Conservation (phyloP, 345 rosid genomes). For the Moringa oleifera region DNA sequence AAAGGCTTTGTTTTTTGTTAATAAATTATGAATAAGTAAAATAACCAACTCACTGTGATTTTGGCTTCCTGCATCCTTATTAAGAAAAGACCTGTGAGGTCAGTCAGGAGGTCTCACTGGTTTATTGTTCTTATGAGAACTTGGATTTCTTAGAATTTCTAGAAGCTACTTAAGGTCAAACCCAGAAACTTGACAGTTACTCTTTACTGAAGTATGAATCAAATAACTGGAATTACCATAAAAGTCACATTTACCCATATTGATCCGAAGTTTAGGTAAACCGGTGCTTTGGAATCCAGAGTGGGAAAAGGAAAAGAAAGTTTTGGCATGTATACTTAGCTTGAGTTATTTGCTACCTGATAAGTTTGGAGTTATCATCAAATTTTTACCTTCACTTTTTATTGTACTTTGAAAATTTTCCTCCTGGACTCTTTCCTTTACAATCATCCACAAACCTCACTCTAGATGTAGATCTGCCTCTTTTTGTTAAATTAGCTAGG, state of each 20-base stretch:
- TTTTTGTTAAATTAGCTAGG: background rate
- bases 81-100: background rate
- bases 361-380: background rate
- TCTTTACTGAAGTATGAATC: background rate
- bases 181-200: background rate
- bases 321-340: background rate
- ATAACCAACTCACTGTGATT: background rate
- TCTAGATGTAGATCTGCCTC: background rate
- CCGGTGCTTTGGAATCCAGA: background rate
- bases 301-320: background rate
- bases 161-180: background rate
- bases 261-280: background rate
- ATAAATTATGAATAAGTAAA: constrained; percentile 2
- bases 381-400: background rate
- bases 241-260: no score
- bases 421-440: no score
- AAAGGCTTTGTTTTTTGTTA: constrained; percentile 1
- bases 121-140: background rate
- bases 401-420: no score
- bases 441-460: no score
- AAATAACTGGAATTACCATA: background rate
- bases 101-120: background rate
- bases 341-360: background rate
- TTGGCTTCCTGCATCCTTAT: background rate
- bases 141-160: no score